phyloP scores from a whole-genome alignment of 2,329 filamentous ascomycete species.

The Xylaria sp. region DNA sequence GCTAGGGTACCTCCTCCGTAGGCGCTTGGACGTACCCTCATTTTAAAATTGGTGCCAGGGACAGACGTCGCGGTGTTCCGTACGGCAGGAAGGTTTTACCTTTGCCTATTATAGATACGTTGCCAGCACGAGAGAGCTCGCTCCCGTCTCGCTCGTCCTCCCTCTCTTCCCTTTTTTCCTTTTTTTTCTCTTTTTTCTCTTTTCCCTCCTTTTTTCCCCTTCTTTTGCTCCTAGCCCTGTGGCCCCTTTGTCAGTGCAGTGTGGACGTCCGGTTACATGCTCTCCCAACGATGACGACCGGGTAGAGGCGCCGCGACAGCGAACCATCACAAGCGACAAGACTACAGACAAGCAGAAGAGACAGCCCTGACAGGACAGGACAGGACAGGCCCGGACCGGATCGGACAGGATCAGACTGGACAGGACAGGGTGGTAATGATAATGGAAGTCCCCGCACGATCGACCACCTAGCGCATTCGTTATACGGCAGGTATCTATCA shows the following conservation, averaged over 20 bases:
- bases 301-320: conserved; percentile 25
- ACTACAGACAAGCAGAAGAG: conserved; percentile 1
- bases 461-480: conserved; percentile 30
- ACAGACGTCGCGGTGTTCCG: conserved; percentile 11
- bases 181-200: neutral
- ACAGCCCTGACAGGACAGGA: too few species aligned
- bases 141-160: neutral
- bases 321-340: conserved; percentile 17
- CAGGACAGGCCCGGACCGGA: too few species aligned
- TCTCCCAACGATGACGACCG: conserved; percentile 27
- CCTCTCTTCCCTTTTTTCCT: neutral
- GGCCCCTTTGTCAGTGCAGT: conserved; percentile 8
- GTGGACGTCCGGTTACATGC: conserved; percentile 21
- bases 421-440: conserved; percentile 24
- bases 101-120: conserved; percentile 21
- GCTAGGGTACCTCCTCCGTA: neutral
- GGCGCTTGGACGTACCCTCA: conserved; percentile 19
- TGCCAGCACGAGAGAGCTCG: neutral
- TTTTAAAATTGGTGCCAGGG: conserved; percentile 28
- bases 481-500: conserved; percentile 16
- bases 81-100: neutral
- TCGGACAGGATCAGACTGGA: conserved; percentile 12
- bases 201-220: conserved; percentile 8
- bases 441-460: conserved; percentile 31
- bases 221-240: conserved; percentile 4